Evolutionary conservation across 306 rosid species (phyloP).

Genomic region (Ormosia emarginata): DNA sequence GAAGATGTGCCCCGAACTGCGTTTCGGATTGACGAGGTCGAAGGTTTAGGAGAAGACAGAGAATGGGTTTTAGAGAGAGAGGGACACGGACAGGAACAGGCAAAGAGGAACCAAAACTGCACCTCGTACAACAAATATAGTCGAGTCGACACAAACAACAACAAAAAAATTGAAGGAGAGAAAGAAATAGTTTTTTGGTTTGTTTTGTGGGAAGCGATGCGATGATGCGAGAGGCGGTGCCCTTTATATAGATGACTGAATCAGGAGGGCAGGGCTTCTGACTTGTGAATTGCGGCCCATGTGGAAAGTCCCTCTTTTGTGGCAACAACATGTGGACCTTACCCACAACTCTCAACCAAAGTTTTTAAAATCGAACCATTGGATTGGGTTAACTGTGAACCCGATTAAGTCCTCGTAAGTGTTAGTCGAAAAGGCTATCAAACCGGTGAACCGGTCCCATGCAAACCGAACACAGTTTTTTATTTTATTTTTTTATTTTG

Average conservation of each 20-base stretch:
- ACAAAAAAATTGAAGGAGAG: background rate
- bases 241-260: background rate
- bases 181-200: background rate
- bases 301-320: background rate
- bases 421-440: no score
- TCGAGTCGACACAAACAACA: background rate
- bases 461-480: no score
- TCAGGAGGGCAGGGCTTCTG: background rate
- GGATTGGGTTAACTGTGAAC: no score
- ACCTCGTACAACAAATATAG: background rate
- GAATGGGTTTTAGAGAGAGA: slow-evolving; percentile 5
- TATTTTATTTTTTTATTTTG: no score
- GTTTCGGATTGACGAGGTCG: background rate
- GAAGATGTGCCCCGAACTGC: background rate
- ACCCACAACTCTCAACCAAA: no score
- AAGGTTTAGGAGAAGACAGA: slow-evolving; percentile 10
- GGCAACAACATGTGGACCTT: background rate
- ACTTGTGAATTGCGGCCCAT: background rate
- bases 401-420: no score
- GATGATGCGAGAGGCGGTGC: background rate
- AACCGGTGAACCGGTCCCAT: no score
- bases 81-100: background rate
- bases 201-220: background rate
- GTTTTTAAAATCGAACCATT: no score
- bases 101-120: background rate